Evolutionary conservation across 2,329 filamentous ascomycete species (phyloP), one percentile per base, ranked within the genome.

Genomic region (Blastomyces silverae): DNA sequence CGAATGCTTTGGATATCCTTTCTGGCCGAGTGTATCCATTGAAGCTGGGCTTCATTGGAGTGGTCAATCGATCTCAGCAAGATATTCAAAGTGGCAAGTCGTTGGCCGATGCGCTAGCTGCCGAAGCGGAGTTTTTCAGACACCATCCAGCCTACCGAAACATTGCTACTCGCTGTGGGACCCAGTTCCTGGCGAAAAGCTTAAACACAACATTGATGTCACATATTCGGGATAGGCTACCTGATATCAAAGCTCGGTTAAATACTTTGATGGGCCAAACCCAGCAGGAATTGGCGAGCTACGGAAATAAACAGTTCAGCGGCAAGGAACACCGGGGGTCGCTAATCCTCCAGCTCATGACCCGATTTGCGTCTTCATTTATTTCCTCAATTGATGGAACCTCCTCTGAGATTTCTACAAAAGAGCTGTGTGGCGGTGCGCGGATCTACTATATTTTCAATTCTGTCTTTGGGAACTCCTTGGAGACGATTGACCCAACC

Each of bases 261-360:
- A 99, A 99, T 78, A 99, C 94, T 0, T 81, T 99, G 62, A 99
- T 99, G 94, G 94, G 94, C n/a, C 94, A 99, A 78, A 97, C 94
- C 60, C 94, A 99, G 75, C 94, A 99, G 80, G 94, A 99, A 77
- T 84, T 99, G 65, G 94, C 94, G 55, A 96, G 93, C 77, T 99
- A 99, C 74, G 94, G 94, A 48, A 95, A 97, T 75, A 96, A 94
- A 81, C 90, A 96, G 71, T 99, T 99, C 75, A 96, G 90, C 68
- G 94, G 94, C 71, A 96, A 96, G 77, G 94, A 97, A 76, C 94
- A 99, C 75, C 86, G 93, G 61, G 94, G 94, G 42, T 96, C 93
- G 37, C 84, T 99, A 68, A 96, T 99, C 65, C 80, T 99, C 68
- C 93, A 97, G 77, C 85, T 96, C 65, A 99, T 99, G 94, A 99